These are phyloP conservation scores for Beauveria caledonica DNA, from an alignment of 2,329 filamentous ascomycete genomes.

Conservation along the genomic window DNA sequence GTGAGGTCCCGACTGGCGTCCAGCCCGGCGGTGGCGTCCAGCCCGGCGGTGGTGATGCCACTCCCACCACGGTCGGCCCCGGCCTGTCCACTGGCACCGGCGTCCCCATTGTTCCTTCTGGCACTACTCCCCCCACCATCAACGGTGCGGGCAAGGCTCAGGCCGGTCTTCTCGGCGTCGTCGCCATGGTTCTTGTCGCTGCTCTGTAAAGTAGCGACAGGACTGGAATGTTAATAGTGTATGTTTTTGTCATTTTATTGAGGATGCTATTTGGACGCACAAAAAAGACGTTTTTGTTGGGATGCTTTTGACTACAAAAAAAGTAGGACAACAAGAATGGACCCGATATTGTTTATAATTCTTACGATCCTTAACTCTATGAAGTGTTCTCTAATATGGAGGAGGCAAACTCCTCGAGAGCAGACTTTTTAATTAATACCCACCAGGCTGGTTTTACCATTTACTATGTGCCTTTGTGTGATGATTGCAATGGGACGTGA, in stretches of 20 bases:
- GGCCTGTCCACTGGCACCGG: too few relatives aligned
- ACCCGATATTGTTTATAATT: conserved; percentile 31
- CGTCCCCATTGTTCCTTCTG: conserved; percentile 21
- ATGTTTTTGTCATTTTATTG: conserved; percentile 1
- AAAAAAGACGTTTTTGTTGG: not conserved
- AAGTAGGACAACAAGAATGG: conserved; percentile 10
- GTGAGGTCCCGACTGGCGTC: conserved; percentile 18
- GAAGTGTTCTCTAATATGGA: not conserved
- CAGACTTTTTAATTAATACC: conserved; percentile 17
- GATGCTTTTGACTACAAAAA: not conserved
- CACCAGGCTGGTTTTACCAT: conserved; percentile 22
- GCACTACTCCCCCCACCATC: conserved; percentile 26
- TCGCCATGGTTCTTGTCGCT: conserved; percentile 35
- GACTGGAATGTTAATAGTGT: not conserved
- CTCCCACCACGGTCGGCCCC: conserved; percentile 14
- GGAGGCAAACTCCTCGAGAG: not conserved
- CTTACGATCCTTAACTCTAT: conserved; percentile 46
- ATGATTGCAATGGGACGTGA: not conserved
- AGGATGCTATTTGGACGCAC: conserved; percentile 5
- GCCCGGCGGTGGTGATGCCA: conserved; percentile 10
- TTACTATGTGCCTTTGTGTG: not conserved
- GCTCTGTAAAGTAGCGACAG: conserved; percentile 33
- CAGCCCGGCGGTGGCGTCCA: conserved; percentile 15
- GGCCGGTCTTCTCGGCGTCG: conserved; percentile 37
- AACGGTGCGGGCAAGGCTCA: conserved; percentile 32